A percentile compares a stretch with the other conserved stretches of the same genome.
phyloP scores from a whole-genome alignment of 2,329 filamentous ascomycete genomes.

The Lecanicillium sp. region DNA sequence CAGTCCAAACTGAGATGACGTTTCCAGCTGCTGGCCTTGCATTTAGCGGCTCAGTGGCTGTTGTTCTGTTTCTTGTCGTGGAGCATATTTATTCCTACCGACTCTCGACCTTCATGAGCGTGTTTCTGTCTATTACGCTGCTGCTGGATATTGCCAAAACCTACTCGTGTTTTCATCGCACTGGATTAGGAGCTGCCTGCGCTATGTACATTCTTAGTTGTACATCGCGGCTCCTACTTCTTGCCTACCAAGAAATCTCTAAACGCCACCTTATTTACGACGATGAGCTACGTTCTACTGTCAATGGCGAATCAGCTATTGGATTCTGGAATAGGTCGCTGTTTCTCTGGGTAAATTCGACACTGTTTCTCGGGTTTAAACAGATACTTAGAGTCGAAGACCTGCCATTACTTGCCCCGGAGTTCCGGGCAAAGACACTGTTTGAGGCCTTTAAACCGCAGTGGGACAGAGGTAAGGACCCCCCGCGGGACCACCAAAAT shows the following conservation, averaged over 20 bases:
- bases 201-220: slow-evolving; percentile 18
- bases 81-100: slow-evolving; percentile 24
- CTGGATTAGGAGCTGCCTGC: slow-evolving; percentile 14
- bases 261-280: slow-evolving; percentile 14
- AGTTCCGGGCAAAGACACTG: slow-evolving; percentile 4
- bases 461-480: slow-evolving; percentile 1
- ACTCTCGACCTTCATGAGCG: slow-evolving; percentile 23
- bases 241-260: slow-evolving; percentile 23
- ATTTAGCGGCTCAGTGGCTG: slow-evolving; percentile 17
- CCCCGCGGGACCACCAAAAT: too few species aligned
- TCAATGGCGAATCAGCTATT: slow-evolving; percentile 14
- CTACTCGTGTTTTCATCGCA: slow-evolving; percentile 25
- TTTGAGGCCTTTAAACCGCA: slow-evolving; percentile 2
- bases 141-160: slow-evolving; percentile 24
- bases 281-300: slow-evolving; percentile 1
- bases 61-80: slow-evolving; percentile 21
- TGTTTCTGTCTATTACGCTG: slow-evolving; percentile 23
- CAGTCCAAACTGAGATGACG: slow-evolving; percentile 15
- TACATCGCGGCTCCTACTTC: slow-evolving; percentile 17
- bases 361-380: slow-evolving; percentile 4
- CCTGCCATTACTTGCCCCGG: slow-evolving; percentile 5
- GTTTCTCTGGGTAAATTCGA: slow-evolving; percentile 9
- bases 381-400: slow-evolving; percentile 3
- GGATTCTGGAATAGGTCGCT: slow-evolving; percentile 12
- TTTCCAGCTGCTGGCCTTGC: slow-evolving; percentile 20